Base-by-base conservation (phyloP, 495 filamentous ascomycete species). In the Chaetomium fimeti region DNA sequence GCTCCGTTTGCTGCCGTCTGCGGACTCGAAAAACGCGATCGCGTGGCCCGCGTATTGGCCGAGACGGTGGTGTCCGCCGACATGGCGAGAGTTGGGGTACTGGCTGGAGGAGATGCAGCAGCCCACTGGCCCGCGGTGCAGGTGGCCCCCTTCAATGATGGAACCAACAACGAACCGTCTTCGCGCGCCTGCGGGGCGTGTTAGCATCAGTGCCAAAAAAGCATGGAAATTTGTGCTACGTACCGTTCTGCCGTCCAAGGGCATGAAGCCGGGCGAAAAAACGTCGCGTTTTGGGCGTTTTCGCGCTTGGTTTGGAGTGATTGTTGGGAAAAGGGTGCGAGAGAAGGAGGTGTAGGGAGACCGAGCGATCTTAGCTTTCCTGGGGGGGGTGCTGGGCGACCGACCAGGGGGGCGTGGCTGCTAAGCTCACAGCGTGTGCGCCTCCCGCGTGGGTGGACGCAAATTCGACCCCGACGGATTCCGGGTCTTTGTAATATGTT, bases 11-110 rank as follows among this genome's bases (percentile, higher is more conserved):
- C 64, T 7, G 70, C 69, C 52, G 72, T 70, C 57, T 79, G 75
- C 16, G 86, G 85, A 62, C 84, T 88, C 63, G 85, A 82, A 55
- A 76, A 80, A 18, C 85, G 79, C 69, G 82, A 84, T 76, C 77
- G 78, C 53, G 76, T 73, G 20, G 79, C 64, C 73, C 77, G 76
- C 65, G 68, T 69, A 59, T 72, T 75, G 45, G 74, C 64, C 55
- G 66, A 64, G 18, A 61, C 55, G 8, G 42, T 42, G 20, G 28
- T 47, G 20, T 43, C 49, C 20, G 77, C 64, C 61, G 75, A 70
- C 70, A 75, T 77, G 61, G 47, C 42, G 36, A 40, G 60, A 38
- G 56, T 24, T 48, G 51, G 22, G 60, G 63, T 47, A 48, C 28
- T 52, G 40, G 63, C 48, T n/a, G n/a, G n/a, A 45, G 48, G 42